A percentile compares a stretch with the other conserved stretches of the same genome.
Conservation (phyloP, 2,329 filamentous ascomycete species). For the Aspergillus quadricinctus region DNA sequence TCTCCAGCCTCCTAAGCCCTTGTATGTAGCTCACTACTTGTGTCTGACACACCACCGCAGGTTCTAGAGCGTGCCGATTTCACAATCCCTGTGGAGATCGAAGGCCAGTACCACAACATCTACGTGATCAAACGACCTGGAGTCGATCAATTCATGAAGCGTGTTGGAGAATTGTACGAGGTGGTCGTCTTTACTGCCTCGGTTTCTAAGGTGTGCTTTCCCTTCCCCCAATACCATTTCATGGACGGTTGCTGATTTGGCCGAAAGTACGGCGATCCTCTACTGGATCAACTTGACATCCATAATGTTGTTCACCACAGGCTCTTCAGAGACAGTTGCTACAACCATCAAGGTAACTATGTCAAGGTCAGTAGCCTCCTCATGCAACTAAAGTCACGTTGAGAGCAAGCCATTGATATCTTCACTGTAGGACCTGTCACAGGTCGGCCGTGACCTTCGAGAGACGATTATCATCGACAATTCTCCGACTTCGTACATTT, state of each 20-base stretch:
- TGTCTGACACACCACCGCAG: constrained; percentile 45
- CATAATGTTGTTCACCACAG: constrained; percentile 95
- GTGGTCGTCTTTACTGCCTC: constrained; percentile 98
- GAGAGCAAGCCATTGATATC: constrained; percentile 10
- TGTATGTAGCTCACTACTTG: background rate
- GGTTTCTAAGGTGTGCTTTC: constrained; percentile 75
- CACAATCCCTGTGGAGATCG: constrained; percentile 97
- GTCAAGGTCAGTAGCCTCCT: constrained; percentile 61
- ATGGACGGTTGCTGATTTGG: constrained; percentile 8
- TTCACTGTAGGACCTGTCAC: constrained; percentile 71
- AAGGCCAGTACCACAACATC: constrained; percentile 98
- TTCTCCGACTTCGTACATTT: constrained; percentile 98
- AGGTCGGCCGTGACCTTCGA: constrained; percentile 89
- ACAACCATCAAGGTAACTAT: constrained; percentile 99
- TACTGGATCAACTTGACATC: constrained; percentile 94
- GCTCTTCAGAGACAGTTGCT: constrained; percentile 96
- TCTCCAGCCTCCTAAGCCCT: background rate
- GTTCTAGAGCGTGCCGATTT: constrained; percentile 98
- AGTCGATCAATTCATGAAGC: constrained; percentile 98
- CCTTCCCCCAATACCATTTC: background rate
- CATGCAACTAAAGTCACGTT: background rate
- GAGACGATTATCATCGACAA: constrained; percentile 99
- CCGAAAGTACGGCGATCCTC: constrained; percentile 82
- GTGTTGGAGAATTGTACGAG: constrained; percentile 95
- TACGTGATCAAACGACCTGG: constrained; percentile 99